Conservation (phyloP, 75 land plant genomes). For the Cupressus sempervirens region DNA sequence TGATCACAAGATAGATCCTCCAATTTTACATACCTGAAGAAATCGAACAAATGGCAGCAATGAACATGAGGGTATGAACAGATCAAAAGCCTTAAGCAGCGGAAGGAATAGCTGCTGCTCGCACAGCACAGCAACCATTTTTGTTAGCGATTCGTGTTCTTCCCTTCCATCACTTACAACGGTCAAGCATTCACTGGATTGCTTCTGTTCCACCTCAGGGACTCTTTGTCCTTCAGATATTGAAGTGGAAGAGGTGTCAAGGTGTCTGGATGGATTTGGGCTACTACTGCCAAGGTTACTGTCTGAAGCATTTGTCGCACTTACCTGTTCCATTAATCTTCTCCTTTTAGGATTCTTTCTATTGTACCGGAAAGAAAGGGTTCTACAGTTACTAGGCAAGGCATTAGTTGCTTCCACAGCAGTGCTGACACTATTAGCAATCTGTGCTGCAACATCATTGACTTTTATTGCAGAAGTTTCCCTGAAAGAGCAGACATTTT, state of each 20-base stretch:
- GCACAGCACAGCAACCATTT: constrained; percentile 90
- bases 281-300: neutral
- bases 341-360: constrained; percentile 72
- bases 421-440: constrained; percentile 72
- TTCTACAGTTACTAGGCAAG: constrained; percentile 26
- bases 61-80: constrained; percentile 91
- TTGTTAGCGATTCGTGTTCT: constrained; percentile 64
- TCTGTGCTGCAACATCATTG: constrained; percentile 69
- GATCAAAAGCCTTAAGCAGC: constrained; percentile 90
- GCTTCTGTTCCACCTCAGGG: constrained; percentile 15
- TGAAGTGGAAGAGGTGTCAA: neutral
- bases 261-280: constrained; percentile 6
- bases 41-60: constrained; percentile 87
- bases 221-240: constrained; percentile 14
- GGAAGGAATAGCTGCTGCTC: constrained; percentile 89
- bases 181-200: constrained; percentile 16
- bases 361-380: constrained; percentile 47
- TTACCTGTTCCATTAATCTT: constrained; percentile 40
- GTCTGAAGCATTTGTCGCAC: constrained; percentile 10
- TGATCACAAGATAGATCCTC: neutral
- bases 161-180: constrained; percentile 32
- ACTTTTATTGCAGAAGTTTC: constrained; percentile 87
- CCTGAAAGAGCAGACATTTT: constrained; percentile 35
- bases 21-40: constrained; percentile 63
- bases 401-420: constrained; percentile 87